Percentiles rank a stretch among this genome's conserved stretches.
Evolutionary conservation across 2,329 filamentous ascomycete species (phyloP).

Genomic region (Daldinia sp.): DNA sequence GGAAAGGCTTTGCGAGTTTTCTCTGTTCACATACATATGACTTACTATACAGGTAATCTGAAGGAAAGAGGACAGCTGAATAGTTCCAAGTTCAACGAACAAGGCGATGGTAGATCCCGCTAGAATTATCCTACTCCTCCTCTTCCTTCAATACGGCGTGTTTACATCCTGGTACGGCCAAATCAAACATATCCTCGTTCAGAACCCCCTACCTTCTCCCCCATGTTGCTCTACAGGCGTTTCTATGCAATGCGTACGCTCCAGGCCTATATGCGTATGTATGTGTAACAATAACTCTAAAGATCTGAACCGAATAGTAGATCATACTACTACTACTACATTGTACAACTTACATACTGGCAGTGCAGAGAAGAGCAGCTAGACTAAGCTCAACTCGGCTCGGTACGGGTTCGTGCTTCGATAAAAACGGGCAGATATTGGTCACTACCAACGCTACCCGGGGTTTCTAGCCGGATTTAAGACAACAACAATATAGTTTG

Average conservation of each 20-base stretch:
- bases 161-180: not conserved
- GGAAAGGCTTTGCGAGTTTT: conserved; percentile 7
- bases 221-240: not conserved
- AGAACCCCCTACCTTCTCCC: not conserved
- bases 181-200: conserved; percentile 5
- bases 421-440: conserved; percentile 17
- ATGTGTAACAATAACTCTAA: not conserved
- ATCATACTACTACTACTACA: not conserved
- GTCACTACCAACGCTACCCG: not conserved
- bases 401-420: conserved; percentile 15
- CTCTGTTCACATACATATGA: not conserved
- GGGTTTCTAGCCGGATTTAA: not conserved
- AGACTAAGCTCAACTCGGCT: not conserved
- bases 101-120: conserved; percentile 4
- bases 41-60: not conserved
- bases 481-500: not conserved
- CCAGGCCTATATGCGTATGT: not conserved
- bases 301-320: not conserved
- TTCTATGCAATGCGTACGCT: not conserved
- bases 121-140: conserved; percentile 3
- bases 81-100: not conserved
- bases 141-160: conserved; percentile 3
- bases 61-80: not conserved
- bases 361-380: not conserved
- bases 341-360: not conserved